Percentiles rank a stretch among this genome's conserved stretches.
phyloP scores from a whole-genome alignment of 2,329 filamentous ascomycete genomes.

The Fusarium proliferatum region DNA sequence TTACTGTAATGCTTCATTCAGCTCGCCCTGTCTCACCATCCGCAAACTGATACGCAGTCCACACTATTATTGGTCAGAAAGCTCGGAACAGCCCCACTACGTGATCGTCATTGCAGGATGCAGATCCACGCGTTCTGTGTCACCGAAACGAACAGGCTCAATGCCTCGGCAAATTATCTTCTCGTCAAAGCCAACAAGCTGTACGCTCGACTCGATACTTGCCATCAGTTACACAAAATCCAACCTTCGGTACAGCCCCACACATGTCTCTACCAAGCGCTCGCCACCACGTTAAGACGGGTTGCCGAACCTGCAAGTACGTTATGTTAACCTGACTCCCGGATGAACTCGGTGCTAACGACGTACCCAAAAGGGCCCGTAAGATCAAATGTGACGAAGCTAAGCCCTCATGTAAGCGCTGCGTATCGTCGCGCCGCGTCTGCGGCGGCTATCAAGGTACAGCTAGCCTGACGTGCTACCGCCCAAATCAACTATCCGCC shows the following conservation, averaged over 20 bases:
- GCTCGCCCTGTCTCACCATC: neutral
- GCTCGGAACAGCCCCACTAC: slow-evolving; percentile 3
- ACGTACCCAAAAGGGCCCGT: neutral
- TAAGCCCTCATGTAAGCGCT: slow-evolving; percentile 4
- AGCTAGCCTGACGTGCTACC: slow-evolving; percentile 1
- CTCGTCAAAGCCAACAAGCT: neutral
- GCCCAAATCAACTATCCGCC: slow-evolving; percentile 4
- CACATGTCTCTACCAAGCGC: neutral
- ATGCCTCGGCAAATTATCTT: neutral
- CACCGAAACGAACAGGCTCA: neutral
- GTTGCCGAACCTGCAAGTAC: slow-evolving; percentile 10
- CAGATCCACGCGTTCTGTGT: neutral
- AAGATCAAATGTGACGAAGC: slow-evolving; percentile 18
- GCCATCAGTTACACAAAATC: neutral
- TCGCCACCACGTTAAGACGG: neutral
- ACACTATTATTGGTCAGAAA: neutral
- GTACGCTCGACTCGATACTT: neutral
- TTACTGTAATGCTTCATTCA: neutral
- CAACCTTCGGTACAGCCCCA: slow-evolving; percentile 6
- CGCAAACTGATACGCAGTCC: neutral
- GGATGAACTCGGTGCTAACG: neutral
- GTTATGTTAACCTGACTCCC: neutral
- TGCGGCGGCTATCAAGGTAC: neutral
- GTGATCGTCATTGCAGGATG: neutral
- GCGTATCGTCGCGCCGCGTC: neutral